phyloP scores from a whole-genome alignment of 805 yeast species.

The Metschnikowia borealis region DNA sequence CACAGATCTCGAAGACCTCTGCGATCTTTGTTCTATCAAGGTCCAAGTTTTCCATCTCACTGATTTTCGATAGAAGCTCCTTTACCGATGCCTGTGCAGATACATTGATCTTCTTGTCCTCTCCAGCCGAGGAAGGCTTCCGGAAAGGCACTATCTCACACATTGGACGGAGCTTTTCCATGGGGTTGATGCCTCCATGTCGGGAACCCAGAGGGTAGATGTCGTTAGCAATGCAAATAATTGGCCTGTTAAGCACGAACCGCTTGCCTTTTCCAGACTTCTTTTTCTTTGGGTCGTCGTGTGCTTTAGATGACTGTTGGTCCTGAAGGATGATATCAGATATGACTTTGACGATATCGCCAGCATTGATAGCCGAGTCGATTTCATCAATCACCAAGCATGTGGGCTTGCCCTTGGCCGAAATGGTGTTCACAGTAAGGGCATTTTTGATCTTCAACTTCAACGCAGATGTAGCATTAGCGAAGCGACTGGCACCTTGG shows the following conservation, averaged over 20 bases:
- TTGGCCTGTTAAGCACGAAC: slow-evolving; percentile 64
- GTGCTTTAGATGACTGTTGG: slow-evolving; percentile 7
- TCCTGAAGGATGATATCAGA: slow-evolving; percentile 64
- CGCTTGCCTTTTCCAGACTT: slow-evolving; percentile 31
- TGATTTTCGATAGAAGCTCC: slow-evolving; percentile 43
- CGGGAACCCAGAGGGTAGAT: slow-evolving; percentile 43
- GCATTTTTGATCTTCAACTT: slow-evolving; percentile 48
- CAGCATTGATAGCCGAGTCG: slow-evolving; percentile 46
- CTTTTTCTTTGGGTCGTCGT: slow-evolving; percentile 13
- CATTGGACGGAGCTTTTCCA: slow-evolving; percentile 68
- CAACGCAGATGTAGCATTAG: slow-evolving; percentile 28
- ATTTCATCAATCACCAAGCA: slow-evolving; percentile 87
- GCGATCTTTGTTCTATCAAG: slow-evolving; percentile 50
- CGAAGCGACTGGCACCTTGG: slow-evolving; percentile 15
- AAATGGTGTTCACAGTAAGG: slow-evolving; percentile 51
- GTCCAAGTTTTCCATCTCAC: slow-evolving; percentile 49
- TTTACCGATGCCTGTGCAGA: slow-evolving; percentile 33
- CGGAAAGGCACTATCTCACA: slow-evolving; percentile 70
- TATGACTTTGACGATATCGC: slow-evolving; percentile 41
- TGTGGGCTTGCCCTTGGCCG: slow-evolving; percentile 68
- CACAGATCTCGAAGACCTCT: slow-evolving; percentile 65
- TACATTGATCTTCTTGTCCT: slow-evolving; percentile 20
- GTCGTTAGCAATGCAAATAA: slow-evolving; percentile 90
- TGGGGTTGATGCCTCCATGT: slow-evolving; percentile 41
- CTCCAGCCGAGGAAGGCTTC: slow-evolving; percentile 40